These are phyloP conservation scores for Verticillium zaregamsianum DNA, from an alignment of 2,329 filamentous ascomycete species.

Conservation along the genomic window DNA sequence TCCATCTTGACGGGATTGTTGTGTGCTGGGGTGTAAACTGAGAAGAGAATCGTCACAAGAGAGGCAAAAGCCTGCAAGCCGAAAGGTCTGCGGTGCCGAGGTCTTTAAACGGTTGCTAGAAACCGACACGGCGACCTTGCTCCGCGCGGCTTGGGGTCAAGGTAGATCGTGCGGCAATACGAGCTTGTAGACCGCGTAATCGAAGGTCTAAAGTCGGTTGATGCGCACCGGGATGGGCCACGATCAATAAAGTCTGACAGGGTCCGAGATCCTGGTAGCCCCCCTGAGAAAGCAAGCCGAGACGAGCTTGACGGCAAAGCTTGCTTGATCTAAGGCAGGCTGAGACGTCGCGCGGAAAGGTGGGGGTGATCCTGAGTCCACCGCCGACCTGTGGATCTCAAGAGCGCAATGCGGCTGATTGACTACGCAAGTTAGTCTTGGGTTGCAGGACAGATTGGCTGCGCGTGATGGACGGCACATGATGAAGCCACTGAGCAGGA, in stretches of 20 bases:
- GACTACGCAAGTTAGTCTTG: not conserved
- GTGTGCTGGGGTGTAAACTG: not conserved
- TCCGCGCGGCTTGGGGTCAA: not conserved
- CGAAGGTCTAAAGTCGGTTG: not conserved
- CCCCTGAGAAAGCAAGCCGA: not conserved
- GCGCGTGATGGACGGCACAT: not conserved
- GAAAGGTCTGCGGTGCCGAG: not conserved
- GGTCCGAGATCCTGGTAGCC: not conserved
- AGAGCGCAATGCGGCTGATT: not conserved
- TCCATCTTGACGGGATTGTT: slow-evolving; percentile 61
- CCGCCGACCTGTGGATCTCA: not conserved
- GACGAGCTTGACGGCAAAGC: not conserved
- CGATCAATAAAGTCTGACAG: not conserved
- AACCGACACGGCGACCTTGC: not conserved
- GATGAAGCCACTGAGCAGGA: not conserved
- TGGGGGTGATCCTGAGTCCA: not conserved
- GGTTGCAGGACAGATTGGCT: not conserved
- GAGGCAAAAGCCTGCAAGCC: not conserved
- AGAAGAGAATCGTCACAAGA: not conserved
- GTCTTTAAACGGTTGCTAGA: not conserved
- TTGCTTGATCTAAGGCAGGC: not conserved
- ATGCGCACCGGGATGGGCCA: not conserved
- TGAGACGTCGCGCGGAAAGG: not conserved
- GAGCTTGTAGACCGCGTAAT: not conserved
- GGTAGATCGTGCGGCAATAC: not conserved